phyloP scores from a whole-genome alignment of 2,329 filamentous ascomycete genomes.

The Daldinia sp. region DNA sequence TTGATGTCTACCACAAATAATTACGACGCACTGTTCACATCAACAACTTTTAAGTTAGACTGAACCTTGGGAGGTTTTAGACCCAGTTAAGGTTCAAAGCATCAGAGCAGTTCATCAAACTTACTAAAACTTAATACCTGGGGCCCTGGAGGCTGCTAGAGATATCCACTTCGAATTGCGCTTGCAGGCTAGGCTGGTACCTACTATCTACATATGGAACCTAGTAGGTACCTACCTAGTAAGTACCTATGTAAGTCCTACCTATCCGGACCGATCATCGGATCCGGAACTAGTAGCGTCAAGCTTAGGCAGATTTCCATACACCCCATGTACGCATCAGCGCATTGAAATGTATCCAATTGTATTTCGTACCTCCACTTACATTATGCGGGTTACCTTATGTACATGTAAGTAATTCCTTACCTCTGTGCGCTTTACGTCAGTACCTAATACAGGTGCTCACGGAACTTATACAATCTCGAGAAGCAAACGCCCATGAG shows the following conservation, averaged over 20 bases:
- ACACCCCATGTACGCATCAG: too few species aligned
- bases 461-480: background rate
- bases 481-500: background rate
- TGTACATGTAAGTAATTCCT: slow-evolving; percentile 2
- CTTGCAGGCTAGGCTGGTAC: background rate
- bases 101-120: too few species aligned
- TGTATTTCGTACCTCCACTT: background rate
- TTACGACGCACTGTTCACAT: slow-evolving; percentile 22
- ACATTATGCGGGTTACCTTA: background rate
- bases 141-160: too few species aligned
- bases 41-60: slow-evolving; percentile 9
- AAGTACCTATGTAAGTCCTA: too few species aligned
- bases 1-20: slow-evolving; percentile 20
- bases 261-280: slow-evolving; percentile 28
- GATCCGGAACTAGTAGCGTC: slow-evolving; percentile 23
- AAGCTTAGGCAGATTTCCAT: background rate
- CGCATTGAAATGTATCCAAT: background rate
- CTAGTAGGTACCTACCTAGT: too few species aligned
- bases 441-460: background rate
- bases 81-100: slow-evolving; percentile 8
- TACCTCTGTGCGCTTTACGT: background rate
- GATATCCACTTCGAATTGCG: background rate
- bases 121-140: slow-evolving; percentile 21
- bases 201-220: too few species aligned
- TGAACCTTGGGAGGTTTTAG: background rate